Evolutionary conservation across 2,329 filamentous ascomycete genomes (phyloP).

Genomic region (Rutstroemia sp.): DNA sequence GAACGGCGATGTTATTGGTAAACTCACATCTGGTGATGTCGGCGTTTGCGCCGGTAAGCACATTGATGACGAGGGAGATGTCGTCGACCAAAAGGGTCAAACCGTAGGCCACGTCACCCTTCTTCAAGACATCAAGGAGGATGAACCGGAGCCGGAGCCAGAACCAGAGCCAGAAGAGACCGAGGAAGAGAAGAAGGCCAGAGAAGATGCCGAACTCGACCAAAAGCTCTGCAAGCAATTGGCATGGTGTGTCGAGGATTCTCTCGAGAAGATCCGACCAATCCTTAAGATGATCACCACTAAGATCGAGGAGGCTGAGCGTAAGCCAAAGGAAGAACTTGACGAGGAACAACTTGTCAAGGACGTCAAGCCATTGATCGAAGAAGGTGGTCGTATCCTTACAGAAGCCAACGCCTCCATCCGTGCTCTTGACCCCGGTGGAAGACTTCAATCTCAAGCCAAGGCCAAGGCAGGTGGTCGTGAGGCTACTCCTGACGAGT

Average conservation of each 20-base stretch:
- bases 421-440: slow-evolving; percentile 82
- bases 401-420: slow-evolving; percentile 82
- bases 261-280: slow-evolving; percentile 75
- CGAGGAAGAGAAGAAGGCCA: slow-evolving; percentile 49
- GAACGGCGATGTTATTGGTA: slow-evolving; percentile 55
- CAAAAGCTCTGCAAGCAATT: slow-evolving; percentile 73
- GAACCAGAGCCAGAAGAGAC: slow-evolving; percentile 41
- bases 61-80: slow-evolving; percentile 64
- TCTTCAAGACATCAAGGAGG: slow-evolving; percentile 47
- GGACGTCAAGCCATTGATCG: slow-evolving; percentile 79
- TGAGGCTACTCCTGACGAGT: slow-evolving; percentile 77
- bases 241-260: slow-evolving; percentile 63
- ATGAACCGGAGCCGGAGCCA: slow-evolving; percentile 30
- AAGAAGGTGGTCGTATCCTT: slow-evolving; percentile 75
- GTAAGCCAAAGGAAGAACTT: slow-evolving; percentile 75
- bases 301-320: slow-evolving; percentile 74
- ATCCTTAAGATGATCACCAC: slow-evolving; percentile 82
- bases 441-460: slow-evolving; percentile 74
- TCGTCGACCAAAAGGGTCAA: slow-evolving; percentile 60
- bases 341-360: slow-evolving; percentile 86
- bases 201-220: slow-evolving; percentile 56
- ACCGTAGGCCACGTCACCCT: slow-evolving; percentile 62
- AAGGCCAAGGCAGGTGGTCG: slow-evolving; percentile 71
- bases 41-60: slow-evolving; percentile 59
- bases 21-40: slow-evolving; percentile 60